Evolutionary conservation across 306 rosid genomes (phyloP).

Genomic region (Medicago lupulina): DNA sequence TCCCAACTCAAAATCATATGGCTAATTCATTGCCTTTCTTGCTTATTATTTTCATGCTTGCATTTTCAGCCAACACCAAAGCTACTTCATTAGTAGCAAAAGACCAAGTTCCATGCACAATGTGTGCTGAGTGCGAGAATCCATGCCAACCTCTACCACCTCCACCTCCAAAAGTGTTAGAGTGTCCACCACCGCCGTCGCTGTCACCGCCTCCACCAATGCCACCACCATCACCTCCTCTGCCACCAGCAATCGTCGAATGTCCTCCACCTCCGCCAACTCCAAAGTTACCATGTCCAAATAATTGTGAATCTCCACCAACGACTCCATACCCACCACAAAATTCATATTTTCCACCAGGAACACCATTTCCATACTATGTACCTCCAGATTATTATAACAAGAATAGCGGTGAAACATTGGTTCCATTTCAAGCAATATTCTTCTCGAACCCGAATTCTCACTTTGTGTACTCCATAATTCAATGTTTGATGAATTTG

Average conservation of each 20-base stretch:
- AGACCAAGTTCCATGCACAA: conserved; percentile 52
- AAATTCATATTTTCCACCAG: conserved; percentile 29
- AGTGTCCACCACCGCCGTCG: conserved; percentile 57
- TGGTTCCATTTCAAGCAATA: conserved; percentile 19
- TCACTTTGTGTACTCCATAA: conserved; percentile 6
- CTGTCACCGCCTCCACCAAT: conserved; percentile 46
- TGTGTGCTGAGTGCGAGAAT: conserved; percentile 65
- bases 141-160: conserved; percentile 59
- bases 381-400: conserved; percentile 6
- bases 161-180: conserved; percentile 53
- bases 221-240: conserved; percentile 36
- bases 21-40: conserved; percentile 23
- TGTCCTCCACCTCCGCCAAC: conserved; percentile 57
- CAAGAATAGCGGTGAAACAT: conserved; percentile 20
- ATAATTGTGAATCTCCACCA: conserved; percentile 13
- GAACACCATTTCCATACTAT: conserved; percentile 36
- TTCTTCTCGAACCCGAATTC: background rate
- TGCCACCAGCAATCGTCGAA: conserved; percentile 33
- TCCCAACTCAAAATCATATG: conserved; percentile 13
- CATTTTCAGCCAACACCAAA: background rate
- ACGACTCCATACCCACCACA: background rate
- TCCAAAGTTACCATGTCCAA: conserved; percentile 34
- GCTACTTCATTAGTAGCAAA: conserved; percentile 41
- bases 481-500: conserved; percentile 10
- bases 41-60: conserved; percentile 23